Evolutionary conservation across 2,329 filamentous ascomycete genomes (phyloP), one percentile per base, ranked within the genome.

Genomic region (Hortaea werneckii): DNA sequence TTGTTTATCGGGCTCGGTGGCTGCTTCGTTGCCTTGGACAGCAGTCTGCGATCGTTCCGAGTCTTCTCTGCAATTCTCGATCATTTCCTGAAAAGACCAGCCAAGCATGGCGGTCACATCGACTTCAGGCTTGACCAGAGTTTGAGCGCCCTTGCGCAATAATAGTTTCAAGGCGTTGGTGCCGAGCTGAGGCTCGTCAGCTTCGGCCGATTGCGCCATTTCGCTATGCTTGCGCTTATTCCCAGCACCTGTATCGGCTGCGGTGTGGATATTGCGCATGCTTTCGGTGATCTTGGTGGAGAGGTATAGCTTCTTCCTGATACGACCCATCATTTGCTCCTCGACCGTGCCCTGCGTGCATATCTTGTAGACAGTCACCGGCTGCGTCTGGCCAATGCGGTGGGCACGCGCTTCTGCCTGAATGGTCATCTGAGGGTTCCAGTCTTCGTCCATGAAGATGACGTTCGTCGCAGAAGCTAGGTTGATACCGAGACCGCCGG

Each of bases 251-350:
- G 4, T 59, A 58, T 3, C 55, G 56, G 0, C 44, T 53, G 1
- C 58, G 47, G 65, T 63, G 52, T 78, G 73, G 5, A 77, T 69
- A 51, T 72, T 75, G 37, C 71, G 67, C 73, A 79, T 78, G 1
- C 71, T 71, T 49, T 79, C 77, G 0, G 75, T 79, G 12, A 80
- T 75, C 54, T 79, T 80, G 0, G 74, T 69, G 0, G 76, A 79
- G 0, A 81, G 64, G 49, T 80, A 80, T 0, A 80, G 64, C 60
- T 81, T 82, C 66, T 81, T 81, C 5, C 70, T 67, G n/a, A 78
- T 73, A 1, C 75, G 65, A 0, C 73, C 69, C 58, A 75, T 68
- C 73, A 79, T 79, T 47, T 79, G 76, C 49, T 77, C 73, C 49
- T 79, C 76, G 0, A 79, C 73, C 0, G 76, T 79, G 1, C 76